Base-by-base conservation (phyloP, 1,139 yeast species). In the Nadsonia starkeyi-henricii region DNA sequence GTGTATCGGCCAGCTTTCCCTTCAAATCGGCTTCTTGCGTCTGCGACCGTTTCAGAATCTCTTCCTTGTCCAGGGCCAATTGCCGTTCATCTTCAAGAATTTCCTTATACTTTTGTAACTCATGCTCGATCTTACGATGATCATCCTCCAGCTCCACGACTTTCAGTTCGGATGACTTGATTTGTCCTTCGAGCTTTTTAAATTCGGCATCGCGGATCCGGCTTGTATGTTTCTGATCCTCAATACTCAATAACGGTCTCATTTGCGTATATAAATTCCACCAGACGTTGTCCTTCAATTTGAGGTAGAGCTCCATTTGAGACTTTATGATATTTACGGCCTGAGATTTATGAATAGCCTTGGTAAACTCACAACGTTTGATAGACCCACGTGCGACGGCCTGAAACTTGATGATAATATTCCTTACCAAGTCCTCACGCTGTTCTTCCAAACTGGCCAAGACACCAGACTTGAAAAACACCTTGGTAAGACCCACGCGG, bases 391-490 rank as follows among this genome's bases (percentile, higher is more conserved):
- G 72, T 2, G 79, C 69, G 3, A 73, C 57, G n/a, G 89, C 70
- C 61, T 86, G 95, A 50, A 93, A 73, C 12, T 66, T 68, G 0
- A 82, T 74, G 43, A 85, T 68, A 1, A 82, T 71, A 1, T 65
- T 58, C 48, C 77, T 73, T 44, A 91, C 68, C 52, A 77, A 73
- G 36, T 72, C 67, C 55, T 88, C 96, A 53, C 95, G 79, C 49
- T 76, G 70, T 54, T 79, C 80, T 64, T 93, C 98, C 55, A 91
- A 76, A 56, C 81, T 82, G 19, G 97, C 98, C 61, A 91, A 74
- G 73, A 91, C 86, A 59, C 98, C 98, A 41, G 96, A 95, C 64
- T 89, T 88, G 73, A 91, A 91, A 67, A 91, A 91, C 46, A 91
- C 86, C 65, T 91, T 91, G 42, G 96, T 84, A 20, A 81, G 69